These are phyloP conservation scores for Ogataea saltuana DNA, from an alignment of 805 yeast species.

Conservation along the genomic window DNA sequence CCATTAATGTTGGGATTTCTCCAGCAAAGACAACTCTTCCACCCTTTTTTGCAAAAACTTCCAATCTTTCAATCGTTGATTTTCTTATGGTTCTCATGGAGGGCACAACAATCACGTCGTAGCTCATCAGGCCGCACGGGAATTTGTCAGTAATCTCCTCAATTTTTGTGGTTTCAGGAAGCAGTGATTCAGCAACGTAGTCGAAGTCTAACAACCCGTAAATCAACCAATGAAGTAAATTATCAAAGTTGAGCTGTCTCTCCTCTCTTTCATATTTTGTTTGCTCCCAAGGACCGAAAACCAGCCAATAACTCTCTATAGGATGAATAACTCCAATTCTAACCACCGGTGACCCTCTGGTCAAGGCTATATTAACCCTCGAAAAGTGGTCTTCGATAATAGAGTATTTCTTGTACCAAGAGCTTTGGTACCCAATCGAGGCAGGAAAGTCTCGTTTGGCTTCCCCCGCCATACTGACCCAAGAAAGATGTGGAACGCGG, in stretches of 20 bases:
- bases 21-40: constrained; percentile 14
- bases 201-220: constrained; percentile 16
- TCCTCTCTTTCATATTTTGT: constrained; percentile 12
- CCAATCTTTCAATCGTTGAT: constrained; percentile 11
- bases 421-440: constrained; percentile 14
- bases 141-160: constrained; percentile 7
- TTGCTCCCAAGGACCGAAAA: constrained; percentile 14
- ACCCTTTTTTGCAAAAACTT: constrained; percentile 8
- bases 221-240: constrained; percentile 9
- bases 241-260: constrained; percentile 12
- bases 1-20: constrained; percentile 12
- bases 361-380: constrained; percentile 10
- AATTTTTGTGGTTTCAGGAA: constrained; percentile 6
- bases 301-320: constrained; percentile 16
- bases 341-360: constrained; percentile 13
- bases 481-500: constrained; percentile 13
- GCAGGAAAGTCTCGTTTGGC: constrained; percentile 18
- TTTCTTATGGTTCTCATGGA: constrained; percentile 8
- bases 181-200: constrained; percentile 15
- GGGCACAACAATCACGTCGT: constrained; percentile 15
- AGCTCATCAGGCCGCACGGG: constrained; percentile 13
- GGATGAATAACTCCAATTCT: constrained; percentile 17
- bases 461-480: constrained; percentile 18
- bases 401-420: constrained; percentile 14
- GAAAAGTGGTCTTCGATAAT: constrained; percentile 14